Base-by-base conservation (phyloP, 1,284 basidiomycete genomes). In the Fomitiporia mediterranea region DNA sequence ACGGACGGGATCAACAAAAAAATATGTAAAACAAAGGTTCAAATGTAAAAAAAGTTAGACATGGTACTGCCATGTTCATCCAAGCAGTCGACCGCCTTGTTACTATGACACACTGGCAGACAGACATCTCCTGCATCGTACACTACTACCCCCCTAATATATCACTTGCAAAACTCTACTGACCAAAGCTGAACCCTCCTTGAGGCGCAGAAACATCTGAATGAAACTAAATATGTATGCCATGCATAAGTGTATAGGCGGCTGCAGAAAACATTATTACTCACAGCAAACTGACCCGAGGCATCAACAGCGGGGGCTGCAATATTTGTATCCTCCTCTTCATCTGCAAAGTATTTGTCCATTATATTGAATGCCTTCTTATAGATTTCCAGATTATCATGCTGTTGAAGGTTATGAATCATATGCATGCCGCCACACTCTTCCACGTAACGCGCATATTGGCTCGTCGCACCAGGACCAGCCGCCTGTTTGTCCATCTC, bases 331-430 rank as follows among this genome's bases (percentile, higher is more conserved):
- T 91, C 89, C 49, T 91, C 89, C 65, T 91, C 89, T 64, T 91
- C 89, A 63, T 91, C 89, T 34, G 89, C 89, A 84, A 92, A 91
- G 74, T 90, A 93, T 68, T 91, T 95, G 76, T 96, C 94, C 94
- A 97, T 97, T 70, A 98, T 98, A 74, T 94, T 96, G 83, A 97
- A 99, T 60, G 95, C 96, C 79, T 99, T 99, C 82, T 98, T 98
- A 80, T 99, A 91, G 68, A 99, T 99, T 68, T 99, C 96, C 72
- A 98, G 74, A 75, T 98, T 99, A 76, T 99, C 96, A 74, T 99
- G 97, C 74, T 97, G 94, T 75, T 99, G 97, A 61, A 99, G 83
- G 73, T 98, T 96, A 81, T 98, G 96, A 70, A 99, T 98, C 23
- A 93, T 89, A 62, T 96, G 83, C 95, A 99, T 98, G 52, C 97